Base-by-base conservation (phyloP, 768 basidiomycete genomes). In the Naganishia kalamii region DNA sequence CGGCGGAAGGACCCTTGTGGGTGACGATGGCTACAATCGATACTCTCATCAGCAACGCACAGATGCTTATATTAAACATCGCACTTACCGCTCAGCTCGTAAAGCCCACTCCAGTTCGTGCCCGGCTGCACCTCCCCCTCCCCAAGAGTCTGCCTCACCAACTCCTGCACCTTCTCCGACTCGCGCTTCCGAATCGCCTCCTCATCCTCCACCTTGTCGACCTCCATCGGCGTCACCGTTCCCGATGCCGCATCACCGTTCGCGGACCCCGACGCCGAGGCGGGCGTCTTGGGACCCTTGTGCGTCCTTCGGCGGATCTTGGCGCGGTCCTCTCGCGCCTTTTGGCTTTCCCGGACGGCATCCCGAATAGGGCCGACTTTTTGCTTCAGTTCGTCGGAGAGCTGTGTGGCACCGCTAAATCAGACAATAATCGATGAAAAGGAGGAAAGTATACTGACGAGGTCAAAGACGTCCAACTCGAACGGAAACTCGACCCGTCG, bases 1-100 rank as follows among this genome's bases (percentile, higher is more conserved):
- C 96, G 0, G 96, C 93, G 0, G 88, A 88, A 0, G 92, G 85
- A 12, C 96, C 96, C 78, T 99, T 99, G 83, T 98, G 96, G 23
- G 92, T 94, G 13, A 99, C 86, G 73, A 99, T 88, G 8, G 88
- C 92, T 91, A 25, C 30, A n/a, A 4, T 19, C 4, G 21, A n/a
- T 4, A 52, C 21, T n/a, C 19, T 30, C 1, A 3, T 6, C 7
- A 7, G 4, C 5, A 27, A 25, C 23, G 49, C 15, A 27, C 49
- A 4, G 8, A 23, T 3, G 4, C 13, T n/a, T 23, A 35, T 5
- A 32, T 21, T 15, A 29, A 32, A 51, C 27, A 12, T 4, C 30
- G 2, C 35, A 83, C 89, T 72, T 68, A 89, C 92, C 92, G 65
- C 88, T 86, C 35, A 99, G 84, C 54, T 97, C 93, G 74, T 96